Percentiles rank a stretch among this genome's conserved stretches.
These are phyloP conservation scores for Circinella umbellata DNA, from an alignment of 371 early-diverging fungal genomes.

Conservation along the genomic window DNA sequence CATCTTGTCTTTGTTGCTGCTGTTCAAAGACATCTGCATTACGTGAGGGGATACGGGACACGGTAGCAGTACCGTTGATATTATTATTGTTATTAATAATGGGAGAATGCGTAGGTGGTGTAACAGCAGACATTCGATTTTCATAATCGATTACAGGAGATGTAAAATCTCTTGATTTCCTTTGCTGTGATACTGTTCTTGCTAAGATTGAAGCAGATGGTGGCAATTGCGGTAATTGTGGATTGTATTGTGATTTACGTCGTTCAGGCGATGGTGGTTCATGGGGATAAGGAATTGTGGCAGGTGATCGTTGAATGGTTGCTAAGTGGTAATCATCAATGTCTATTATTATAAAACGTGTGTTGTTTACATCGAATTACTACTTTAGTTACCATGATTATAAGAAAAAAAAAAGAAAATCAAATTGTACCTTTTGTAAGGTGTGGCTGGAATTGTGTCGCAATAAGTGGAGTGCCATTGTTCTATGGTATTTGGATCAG, in stretches of 20 bases:
- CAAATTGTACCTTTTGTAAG: neutral
- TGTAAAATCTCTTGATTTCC: neutral
- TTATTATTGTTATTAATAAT: too few species aligned
- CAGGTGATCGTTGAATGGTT: conserved; percentile 6
- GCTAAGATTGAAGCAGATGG: neutral
- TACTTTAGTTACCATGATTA: too few species aligned
- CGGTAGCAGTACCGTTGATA: too few species aligned
- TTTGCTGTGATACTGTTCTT: neutral
- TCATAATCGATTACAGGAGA: neutral
- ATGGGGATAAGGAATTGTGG: conserved; percentile 3
- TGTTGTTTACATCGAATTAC: too few species aligned
- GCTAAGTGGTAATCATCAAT: conserved; percentile 8
- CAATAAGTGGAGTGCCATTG: too few species aligned
- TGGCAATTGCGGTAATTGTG: neutral
- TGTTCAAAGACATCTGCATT: too few species aligned
- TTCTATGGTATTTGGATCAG: too few species aligned
- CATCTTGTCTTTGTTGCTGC: neutral
- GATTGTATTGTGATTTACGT: neutral
- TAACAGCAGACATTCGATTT: neutral
- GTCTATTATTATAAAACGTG: neutral
- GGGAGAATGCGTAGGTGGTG: too few species aligned
- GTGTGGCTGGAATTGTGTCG: neutral
- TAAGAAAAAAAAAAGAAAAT: too few species aligned
- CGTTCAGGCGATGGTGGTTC: neutral
- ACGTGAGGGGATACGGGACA: too few species aligned